These are phyloP conservation scores for Croton setiger DNA, from an alignment of 441 rosid species.

Conservation along the genomic window DNA sequence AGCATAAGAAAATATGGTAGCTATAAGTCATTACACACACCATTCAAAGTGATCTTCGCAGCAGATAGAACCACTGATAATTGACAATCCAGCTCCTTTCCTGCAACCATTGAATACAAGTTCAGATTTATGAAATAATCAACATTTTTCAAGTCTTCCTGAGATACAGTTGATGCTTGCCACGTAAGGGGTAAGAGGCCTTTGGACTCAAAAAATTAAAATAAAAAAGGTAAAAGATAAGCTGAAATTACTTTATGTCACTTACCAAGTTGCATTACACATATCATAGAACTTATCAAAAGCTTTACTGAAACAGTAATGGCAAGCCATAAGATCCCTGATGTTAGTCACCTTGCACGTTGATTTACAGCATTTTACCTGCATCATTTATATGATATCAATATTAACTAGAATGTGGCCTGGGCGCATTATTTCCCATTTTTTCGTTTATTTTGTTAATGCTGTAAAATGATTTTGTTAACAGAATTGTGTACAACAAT, in stretches of 20 bases:
- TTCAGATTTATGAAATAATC: neutral
- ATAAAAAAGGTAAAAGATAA: neutral
- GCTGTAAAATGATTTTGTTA: too few relatives aligned
- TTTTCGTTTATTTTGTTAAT: neutral
- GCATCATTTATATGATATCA: conserved; percentile 12
- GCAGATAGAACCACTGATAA: conserved; percentile 59
- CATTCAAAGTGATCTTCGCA: conserved; percentile 75
- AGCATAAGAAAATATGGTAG: neutral
- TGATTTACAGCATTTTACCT: conserved; percentile 80
- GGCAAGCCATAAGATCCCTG: conserved; percentile 63
- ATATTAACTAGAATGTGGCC: conserved; percentile 10
- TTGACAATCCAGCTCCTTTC: conserved; percentile 54
- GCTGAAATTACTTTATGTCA: neutral
- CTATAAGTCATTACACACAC: conserved; percentile 23
- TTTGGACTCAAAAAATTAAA: neutral
- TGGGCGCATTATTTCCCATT: neutral
- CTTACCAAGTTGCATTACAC: conserved; percentile 67
- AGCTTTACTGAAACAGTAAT: conserved; percentile 62
- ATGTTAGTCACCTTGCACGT: conserved; percentile 61
- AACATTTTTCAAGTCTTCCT: too few relatives aligned
- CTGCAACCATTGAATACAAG: conserved; percentile 26
- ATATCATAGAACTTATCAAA: conserved; percentile 67
- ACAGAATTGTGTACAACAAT: too few relatives aligned
- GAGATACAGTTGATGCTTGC: neutral
- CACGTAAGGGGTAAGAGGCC: neutral